Evolutionary conservation across 257 asterid genomes (phyloP).

Genomic region (Nemophila menziesii): DNA sequence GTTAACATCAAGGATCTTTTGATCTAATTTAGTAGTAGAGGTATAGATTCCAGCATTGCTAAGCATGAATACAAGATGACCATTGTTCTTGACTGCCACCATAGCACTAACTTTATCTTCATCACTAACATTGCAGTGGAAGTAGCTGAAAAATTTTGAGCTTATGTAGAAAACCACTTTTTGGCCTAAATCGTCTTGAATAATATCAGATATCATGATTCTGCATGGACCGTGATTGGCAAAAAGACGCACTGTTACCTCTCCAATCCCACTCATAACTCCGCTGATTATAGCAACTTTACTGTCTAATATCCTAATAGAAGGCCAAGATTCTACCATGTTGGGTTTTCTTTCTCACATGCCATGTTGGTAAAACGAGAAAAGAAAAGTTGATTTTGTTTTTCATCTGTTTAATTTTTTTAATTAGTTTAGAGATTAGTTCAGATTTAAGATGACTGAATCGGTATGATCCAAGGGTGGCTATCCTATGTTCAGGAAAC

Average conservation of each 20-base stretch:
- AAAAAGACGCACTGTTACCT: conserved; percentile 15
- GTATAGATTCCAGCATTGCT: conserved; percentile 17
- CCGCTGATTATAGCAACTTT: conserved; percentile 27
- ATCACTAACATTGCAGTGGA: conserved; percentile 16
- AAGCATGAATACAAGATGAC: conserved; percentile 19
- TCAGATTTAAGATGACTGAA: too few relatives aligned
- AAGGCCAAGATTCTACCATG: neutral
- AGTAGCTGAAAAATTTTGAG: conserved; percentile 1
- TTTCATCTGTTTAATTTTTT: too few relatives aligned
- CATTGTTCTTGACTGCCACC: conserved; percentile 10
- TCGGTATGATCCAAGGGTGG: too few relatives aligned
- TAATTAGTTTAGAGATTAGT: too few relatives aligned
- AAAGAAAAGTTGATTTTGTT: too few relatives aligned
- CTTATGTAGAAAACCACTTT: conserved; percentile 11
- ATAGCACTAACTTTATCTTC: conserved; percentile 12
- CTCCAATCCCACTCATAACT: conserved; percentile 26
- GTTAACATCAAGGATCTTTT: conserved; percentile 7
- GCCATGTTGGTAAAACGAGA: too few relatives aligned
- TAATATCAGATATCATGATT: conserved; percentile 17
- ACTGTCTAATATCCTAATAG: conserved; percentile 8
- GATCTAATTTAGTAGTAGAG: neutral
- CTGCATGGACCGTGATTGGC: conserved; percentile 11
- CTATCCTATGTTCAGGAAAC: too few relatives aligned
- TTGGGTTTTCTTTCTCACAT: too few relatives aligned
- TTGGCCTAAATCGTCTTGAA: conserved; percentile 17